These are phyloP conservation scores for Kokia cookei DNA, from an alignment of 441 rosid species.

Conservation along the genomic window DNA sequence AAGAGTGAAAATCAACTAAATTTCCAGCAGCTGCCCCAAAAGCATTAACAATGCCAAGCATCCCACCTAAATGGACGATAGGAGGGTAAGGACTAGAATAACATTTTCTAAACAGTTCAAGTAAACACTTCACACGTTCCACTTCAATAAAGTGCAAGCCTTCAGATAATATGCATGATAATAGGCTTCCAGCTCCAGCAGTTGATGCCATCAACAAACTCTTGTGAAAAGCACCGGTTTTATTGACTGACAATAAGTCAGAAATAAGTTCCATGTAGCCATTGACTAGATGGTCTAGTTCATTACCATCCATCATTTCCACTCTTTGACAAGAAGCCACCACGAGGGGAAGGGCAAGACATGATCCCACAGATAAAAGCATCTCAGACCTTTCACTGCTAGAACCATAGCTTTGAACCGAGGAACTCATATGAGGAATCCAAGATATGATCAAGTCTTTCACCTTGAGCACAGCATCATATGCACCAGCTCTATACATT, in stretches of 20 bases:
- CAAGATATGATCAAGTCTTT: constrained; percentile 73
- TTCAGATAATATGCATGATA: constrained; percentile 68
- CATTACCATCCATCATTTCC: constrained; percentile 64
- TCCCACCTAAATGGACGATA: constrained; percentile 67
- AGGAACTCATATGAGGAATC: constrained; percentile 56
- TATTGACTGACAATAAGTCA: constrained; percentile 59
- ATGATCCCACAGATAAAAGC: constrained; percentile 71
- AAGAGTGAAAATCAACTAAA: constrained; percentile 42
- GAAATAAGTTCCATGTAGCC: constrained; percentile 61
- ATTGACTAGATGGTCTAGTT: constrained; percentile 48
- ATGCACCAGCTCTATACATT: constrained; percentile 69
- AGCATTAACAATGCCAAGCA: constrained; percentile 85
- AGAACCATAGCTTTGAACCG: constrained; percentile 26
- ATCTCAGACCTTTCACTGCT: constrained; percentile 31
- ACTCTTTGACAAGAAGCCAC: constrained; percentile 77
- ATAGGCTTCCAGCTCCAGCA: constrained; percentile 73
- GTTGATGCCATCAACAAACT: constrained; percentile 81
- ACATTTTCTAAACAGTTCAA: constrained; percentile 69
- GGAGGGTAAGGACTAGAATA: constrained; percentile 63
- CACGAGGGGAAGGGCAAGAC: constrained; percentile 68
- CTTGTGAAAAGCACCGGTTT: constrained; percentile 53
- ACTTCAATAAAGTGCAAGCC: constrained; percentile 63
- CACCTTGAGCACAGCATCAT: constrained; percentile 56
- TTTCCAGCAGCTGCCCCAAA: constrained; percentile 83
- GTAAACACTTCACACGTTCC: constrained; percentile 40